phyloP scores from a whole-genome alignment of 768 basidiomycete species.

The Terana coerulea region DNA sequence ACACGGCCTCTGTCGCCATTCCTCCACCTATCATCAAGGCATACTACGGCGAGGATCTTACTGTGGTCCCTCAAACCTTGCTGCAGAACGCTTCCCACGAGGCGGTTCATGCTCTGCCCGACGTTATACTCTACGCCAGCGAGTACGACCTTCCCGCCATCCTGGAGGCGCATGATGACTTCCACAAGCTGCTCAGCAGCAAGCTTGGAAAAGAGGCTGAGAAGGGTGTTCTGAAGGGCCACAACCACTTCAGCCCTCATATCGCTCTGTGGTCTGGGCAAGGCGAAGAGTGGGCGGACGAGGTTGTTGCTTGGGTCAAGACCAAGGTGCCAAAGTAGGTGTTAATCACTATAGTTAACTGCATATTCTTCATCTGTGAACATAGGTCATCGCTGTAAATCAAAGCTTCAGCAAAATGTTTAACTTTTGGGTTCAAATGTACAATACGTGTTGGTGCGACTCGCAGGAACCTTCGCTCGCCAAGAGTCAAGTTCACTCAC shows the following conservation, averaged over 20 bases:
- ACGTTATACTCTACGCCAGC: constrained; percentile 43
- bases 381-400: constrained; percentile 1
- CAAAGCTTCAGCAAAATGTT: background rate
- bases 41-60: constrained; percentile 38
- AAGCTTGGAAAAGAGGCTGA: constrained; percentile 30
- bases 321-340: background rate
- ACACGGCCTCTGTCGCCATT: background rate
- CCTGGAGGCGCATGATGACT: constrained; percentile 30
- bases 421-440: background rate
- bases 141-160: constrained; percentile 53
- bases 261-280: constrained; percentile 48
- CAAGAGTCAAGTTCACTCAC: too few relatives aligned
- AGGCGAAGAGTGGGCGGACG: constrained; percentile 61
- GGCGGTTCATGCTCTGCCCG: constrained; percentile 39
- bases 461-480: too few relatives aligned
- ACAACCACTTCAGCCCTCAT: constrained; percentile 62
- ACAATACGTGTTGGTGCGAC: too few relatives aligned
- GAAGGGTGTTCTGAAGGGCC: constrained; percentile 39
- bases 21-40: constrained; percentile 25
- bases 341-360: background rate
- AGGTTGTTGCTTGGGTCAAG: constrained; percentile 30
- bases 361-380: background rate
- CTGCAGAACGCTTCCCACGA: constrained; percentile 34
- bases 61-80: constrained; percentile 39
- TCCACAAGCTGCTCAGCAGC: constrained; percentile 36